Evolutionary conservation across 2,329 filamentous ascomycete genomes (phyloP), one percentile per base, ranked within the genome.

Genomic region (Clarireedia monteithiana): DNA sequence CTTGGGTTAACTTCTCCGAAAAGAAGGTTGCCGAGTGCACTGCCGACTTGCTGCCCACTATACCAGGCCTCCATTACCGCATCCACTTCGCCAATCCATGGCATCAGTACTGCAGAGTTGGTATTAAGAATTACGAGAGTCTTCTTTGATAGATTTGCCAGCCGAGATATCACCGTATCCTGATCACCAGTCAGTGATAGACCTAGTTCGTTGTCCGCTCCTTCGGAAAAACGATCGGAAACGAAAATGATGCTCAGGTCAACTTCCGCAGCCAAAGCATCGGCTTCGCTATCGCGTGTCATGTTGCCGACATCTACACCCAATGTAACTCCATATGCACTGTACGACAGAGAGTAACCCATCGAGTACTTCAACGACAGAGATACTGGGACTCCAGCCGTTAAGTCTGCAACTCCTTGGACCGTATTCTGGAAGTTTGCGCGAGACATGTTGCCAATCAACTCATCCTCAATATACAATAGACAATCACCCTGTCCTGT

Each of bases 31-130:
- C 79, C 81, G 50, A 85, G 79, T 1, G 80, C 82, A 61, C 85
- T 83, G 2, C 83, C 83, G 20, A 80, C 78, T 69, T 86, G 83
- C 63, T 85, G 83, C 15, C 83, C 83, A 60, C 82, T 81, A 61
- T 84, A 86, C 83, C 63, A 65, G 27, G 66, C 67, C 55, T 70
- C 68, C 12, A 71, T 50, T 4, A 72, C 51, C n/a, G 64, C 60
- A 36, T 56, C 63, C 36, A 74, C 75, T 45, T 73, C 68, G 40
- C 71, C 62, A 4, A 72, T 68, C 78, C 78, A 81, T 3, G 78
- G 57, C 78, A 82, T 76, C 1, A 73, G 71, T 10, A 80, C 71
- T 6, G 82, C 81, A 0, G 81, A 82, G 42, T 82, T 83, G 6
- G 80, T 82, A 55, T 84, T 82, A 58, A 83, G 77, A 3, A 85